Conservation (phyloP, 2,329 filamentous ascomycete genomes). For the Pseudogymnoascus sp. region DNA sequence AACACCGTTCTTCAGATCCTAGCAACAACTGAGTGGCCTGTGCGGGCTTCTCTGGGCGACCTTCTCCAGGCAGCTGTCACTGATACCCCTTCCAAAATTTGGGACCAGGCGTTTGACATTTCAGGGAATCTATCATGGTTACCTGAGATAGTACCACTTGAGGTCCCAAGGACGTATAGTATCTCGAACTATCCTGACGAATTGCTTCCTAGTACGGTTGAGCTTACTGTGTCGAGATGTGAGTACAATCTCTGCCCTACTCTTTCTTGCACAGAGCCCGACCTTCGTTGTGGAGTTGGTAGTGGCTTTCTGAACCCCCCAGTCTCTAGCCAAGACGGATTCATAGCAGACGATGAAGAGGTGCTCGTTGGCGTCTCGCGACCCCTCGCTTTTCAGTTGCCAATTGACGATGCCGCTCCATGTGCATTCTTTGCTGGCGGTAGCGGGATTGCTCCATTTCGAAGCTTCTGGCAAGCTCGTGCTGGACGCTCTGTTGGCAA, state of each 20-base stretch:
- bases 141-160: constrained; percentile 37
- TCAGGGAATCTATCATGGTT: constrained; percentile 36
- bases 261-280: constrained; percentile 11
- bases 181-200: constrained; percentile 44
- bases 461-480: constrained; percentile 46
- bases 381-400: constrained; percentile 44
- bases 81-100: constrained; percentile 40
- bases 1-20: constrained; percentile 41
- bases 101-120: constrained; percentile 43
- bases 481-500: constrained; percentile 34
- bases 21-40: constrained; percentile 43
- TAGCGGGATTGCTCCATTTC: constrained; percentile 45
- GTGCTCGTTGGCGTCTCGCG: constrained; percentile 45
- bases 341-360: constrained; percentile 37
- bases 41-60: constrained; percentile 42
- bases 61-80: constrained; percentile 40
- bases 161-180: constrained; percentile 45
- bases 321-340: constrained; percentile 32
- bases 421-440: constrained; percentile 47
- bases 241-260: constrained; percentile 41
- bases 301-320: constrained; percentile 47
- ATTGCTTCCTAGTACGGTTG: constrained; percentile 42
- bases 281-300: constrained; percentile 37
- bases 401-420: constrained; percentile 40
- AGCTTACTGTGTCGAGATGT: constrained; percentile 43